phyloP scores from a whole-genome alignment of 495 filamentous ascomycete genomes.

The Letharia lupina region DNA sequence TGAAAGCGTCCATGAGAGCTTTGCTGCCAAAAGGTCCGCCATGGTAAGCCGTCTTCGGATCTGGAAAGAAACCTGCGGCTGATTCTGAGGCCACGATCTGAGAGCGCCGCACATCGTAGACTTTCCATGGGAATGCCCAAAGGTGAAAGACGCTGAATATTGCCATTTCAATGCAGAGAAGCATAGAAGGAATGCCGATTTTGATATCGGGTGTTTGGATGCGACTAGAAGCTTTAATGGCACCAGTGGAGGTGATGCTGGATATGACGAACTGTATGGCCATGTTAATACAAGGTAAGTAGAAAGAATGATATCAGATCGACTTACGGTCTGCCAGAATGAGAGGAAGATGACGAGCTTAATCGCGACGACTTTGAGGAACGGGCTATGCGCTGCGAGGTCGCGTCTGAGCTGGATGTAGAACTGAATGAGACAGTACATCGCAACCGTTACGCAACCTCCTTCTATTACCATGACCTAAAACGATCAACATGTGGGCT shows the following conservation, averaged over 20 bases:
- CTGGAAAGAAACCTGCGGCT: conserved; percentile 40
- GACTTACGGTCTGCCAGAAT: conserved; percentile 72
- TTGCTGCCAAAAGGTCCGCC: conserved; percentile 56
- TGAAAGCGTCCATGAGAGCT: conserved; percentile 66
- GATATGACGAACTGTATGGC: conserved; percentile 52
- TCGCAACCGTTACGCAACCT: conserved; percentile 70
- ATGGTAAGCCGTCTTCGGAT: conserved; percentile 44
- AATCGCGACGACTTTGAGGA: conserved; percentile 79
- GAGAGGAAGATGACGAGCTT: conserved; percentile 93
- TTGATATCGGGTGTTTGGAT: conserved; percentile 68
- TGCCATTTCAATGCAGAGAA: conserved; percentile 84
- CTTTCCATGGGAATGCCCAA: conserved; percentile 72
- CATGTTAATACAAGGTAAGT: conserved; percentile 4
- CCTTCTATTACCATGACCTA: conserved; percentile 63
- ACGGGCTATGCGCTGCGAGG: conserved; percentile 61
- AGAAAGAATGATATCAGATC: conserved; percentile 3
- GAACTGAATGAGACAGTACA: conserved; percentile 90
- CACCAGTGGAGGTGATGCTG: conserved; percentile 53
- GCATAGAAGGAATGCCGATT: conserved; percentile 67
- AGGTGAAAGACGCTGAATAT: conserved; percentile 71
- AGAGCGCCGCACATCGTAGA: conserved; percentile 42
- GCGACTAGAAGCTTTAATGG: conserved; percentile 51
- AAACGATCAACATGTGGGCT: conserved; percentile 15
- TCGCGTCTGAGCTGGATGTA: conserved; percentile 66
- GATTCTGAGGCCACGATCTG: conserved; percentile 33